Conservation (phyloP, 75 land plant genomes). For the Sequoia sempervirens region DNA sequence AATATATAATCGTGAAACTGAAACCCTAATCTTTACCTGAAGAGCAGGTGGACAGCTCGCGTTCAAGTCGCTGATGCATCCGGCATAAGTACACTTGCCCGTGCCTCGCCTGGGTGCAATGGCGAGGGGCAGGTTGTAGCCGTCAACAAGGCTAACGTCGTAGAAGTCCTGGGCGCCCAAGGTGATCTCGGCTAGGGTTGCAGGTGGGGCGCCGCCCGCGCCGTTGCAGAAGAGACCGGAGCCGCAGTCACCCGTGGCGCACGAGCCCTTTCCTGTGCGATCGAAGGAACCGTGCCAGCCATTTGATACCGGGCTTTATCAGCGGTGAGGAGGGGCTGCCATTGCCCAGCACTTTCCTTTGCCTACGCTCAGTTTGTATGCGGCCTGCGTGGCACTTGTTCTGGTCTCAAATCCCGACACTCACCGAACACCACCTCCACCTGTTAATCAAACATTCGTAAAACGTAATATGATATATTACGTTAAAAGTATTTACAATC, state of each 20-base stretch:
- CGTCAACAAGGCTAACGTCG: slow-evolving; percentile 42
- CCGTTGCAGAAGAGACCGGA: slow-evolving; percentile 49
- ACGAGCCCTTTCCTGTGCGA: slow-evolving; percentile 40
- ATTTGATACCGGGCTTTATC: no score
- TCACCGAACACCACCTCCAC: no score
- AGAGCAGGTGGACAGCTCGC: slow-evolving; percentile 25
- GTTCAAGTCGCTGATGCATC: slow-evolving; percentile 32
- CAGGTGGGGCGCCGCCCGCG: slow-evolving; percentile 56
- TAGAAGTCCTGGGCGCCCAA: slow-evolving; percentile 35
- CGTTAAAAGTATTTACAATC: no score
- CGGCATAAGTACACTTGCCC: slow-evolving; percentile 19
- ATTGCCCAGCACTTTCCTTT: no score
- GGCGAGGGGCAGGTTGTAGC: slow-evolving; percentile 35
- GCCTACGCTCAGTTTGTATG: no score
- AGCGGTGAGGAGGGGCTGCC: no score
- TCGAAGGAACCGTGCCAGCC: slow-evolving; percentile 77
- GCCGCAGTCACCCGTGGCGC: slow-evolving; percentile 80
- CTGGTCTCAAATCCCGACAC: no score
- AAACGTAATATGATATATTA: no score
- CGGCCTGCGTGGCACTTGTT: no score
- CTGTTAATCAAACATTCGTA: no score
- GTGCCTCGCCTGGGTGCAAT: slow-evolving; percentile 19
- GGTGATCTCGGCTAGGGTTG: slow-evolving; percentile 38
- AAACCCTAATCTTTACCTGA: slow-evolving; percentile 12
- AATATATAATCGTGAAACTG: no score